These are phyloP conservation scores for Diaporthe batatas DNA, from an alignment of 2,329 filamentous ascomycete species.

Conservation along the genomic window DNA sequence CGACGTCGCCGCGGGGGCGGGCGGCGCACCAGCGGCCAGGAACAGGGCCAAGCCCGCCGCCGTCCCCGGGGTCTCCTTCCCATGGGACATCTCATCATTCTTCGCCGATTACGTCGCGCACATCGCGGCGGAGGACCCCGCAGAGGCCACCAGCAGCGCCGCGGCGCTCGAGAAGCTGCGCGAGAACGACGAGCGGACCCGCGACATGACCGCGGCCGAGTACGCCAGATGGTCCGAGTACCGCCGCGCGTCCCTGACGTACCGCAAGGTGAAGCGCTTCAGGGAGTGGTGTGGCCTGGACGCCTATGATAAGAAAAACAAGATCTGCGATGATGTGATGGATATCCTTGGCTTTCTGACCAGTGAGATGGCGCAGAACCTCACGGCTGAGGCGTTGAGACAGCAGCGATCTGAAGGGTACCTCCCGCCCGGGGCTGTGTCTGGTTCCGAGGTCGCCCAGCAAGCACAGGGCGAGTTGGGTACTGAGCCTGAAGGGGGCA, in stretches of 20 bases:
- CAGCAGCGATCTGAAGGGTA: slow-evolving; percentile 75
- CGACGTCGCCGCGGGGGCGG: slow-evolving; percentile 70
- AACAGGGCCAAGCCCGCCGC: background rate
- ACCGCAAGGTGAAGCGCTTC: slow-evolving; percentile 97
- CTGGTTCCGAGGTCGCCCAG: background rate
- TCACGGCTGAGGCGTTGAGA: slow-evolving; percentile 95
- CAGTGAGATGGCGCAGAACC: slow-evolving; percentile 97
- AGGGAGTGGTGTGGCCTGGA: slow-evolving; percentile 98
- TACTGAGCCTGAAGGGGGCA: background rate
- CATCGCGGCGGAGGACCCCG: background rate
- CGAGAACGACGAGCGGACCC: slow-evolving; percentile 96
- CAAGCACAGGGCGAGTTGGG: background rate
- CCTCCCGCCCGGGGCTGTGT: too few species aligned
- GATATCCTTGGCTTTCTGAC: slow-evolving; percentile 98
- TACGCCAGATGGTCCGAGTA: slow-evolving; percentile 99
- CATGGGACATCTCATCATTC: background rate
- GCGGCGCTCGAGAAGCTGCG: slow-evolving; percentile 93
- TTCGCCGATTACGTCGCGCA: background rate
- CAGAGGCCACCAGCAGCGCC: slow-evolving; percentile 78
- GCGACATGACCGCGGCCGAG: slow-evolving; percentile 96
- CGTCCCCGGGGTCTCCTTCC: background rate
- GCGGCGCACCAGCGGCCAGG: slow-evolving; percentile 66
- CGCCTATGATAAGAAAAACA: too few species aligned
- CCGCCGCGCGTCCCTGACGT: slow-evolving; percentile 96
- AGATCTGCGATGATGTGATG: too few species aligned